Conservation (phyloP, 768 basidiomycete species). For the Tremella yokohamensis region DNA sequence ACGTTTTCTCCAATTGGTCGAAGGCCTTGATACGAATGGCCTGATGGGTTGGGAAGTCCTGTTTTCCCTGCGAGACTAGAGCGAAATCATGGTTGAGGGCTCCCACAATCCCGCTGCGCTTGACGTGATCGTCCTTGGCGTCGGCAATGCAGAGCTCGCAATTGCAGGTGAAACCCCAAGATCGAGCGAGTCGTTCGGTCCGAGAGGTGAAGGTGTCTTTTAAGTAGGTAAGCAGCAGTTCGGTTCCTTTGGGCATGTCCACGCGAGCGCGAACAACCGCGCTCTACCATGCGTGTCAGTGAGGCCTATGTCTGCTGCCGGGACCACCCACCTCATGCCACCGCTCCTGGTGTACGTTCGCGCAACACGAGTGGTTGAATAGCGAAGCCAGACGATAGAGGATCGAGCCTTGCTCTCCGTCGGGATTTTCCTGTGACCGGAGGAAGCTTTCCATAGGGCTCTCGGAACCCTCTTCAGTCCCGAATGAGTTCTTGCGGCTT, state of each 20-base stretch:
- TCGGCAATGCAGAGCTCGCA: slow-evolving; percentile 8
- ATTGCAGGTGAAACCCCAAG: slow-evolving; percentile 8
- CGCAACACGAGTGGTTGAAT: slow-evolving; percentile 11
- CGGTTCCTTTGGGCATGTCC: slow-evolving; percentile 5
- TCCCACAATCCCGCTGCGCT: neutral
- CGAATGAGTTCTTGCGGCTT: slow-evolving; percentile 3
- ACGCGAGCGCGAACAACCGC: slow-evolving; percentile 6
- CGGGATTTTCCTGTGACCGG: no score
- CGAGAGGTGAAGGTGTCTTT: neutral
- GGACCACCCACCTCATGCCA: no score
- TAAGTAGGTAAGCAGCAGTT: slow-evolving; percentile 4
- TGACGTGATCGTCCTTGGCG: neutral
- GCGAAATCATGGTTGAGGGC: neutral
- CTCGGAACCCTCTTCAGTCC: neutral
- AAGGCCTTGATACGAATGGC: no score
- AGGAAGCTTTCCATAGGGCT: no score
- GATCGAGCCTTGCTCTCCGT: no score
- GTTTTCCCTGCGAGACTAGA: neutral
- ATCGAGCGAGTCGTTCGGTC: neutral
- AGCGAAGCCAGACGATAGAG: slow-evolving; percentile 7
- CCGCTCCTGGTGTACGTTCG: slow-evolving; percentile 1
- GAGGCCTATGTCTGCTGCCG: neutral
- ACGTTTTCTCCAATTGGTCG: neutral
- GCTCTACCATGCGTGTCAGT: neutral
- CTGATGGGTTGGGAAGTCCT: neutral